phyloP scores from a whole-genome alignment of 164 flowering plant species.

The Cinnamomum chago region DNA sequence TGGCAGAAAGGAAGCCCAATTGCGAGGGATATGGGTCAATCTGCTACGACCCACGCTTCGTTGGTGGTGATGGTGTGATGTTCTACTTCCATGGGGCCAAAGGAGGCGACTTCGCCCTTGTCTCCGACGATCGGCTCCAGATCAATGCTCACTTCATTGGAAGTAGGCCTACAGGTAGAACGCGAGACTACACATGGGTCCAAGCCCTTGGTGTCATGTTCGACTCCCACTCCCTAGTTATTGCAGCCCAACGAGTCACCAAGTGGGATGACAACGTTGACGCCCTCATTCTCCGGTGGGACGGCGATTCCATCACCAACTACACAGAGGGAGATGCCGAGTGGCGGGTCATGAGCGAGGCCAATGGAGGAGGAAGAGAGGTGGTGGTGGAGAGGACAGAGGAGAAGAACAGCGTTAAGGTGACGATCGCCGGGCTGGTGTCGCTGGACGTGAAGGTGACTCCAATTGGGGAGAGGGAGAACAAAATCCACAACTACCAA shows the following conservation, averaged over 20 bases:
- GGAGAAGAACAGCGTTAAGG: conserved; percentile 43
- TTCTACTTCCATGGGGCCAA: conserved; percentile 73
- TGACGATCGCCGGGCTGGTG: conserved; percentile 37
- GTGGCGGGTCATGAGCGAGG: conserved; percentile 28
- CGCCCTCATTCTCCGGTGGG: conserved; percentile 43
- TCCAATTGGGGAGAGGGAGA: conserved; percentile 54
- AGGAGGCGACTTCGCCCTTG: conserved; percentile 60
- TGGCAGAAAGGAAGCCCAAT: conserved; percentile 41
- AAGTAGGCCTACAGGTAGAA: conserved; percentile 49
- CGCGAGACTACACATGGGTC: conserved; percentile 74
- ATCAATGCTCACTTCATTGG: conserved; percentile 68
- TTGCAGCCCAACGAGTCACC: conserved; percentile 51
- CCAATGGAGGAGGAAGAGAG: conserved; percentile 24
- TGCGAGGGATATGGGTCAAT: conserved; percentile 64
- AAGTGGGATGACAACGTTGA: conserved; percentile 57
- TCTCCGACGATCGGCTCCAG: conserved; percentile 53
- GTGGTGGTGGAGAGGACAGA: conserved; percentile 57
- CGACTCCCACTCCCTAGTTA: conserved; percentile 47
- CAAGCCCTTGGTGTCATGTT: conserved; percentile 66
- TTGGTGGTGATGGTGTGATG: conserved; percentile 78
- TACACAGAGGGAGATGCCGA: conserved; percentile 59
- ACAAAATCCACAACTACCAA: conserved; percentile 56
- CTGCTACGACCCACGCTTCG: conserved; percentile 65
- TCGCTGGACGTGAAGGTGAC: conserved; percentile 45
- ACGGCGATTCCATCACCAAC: conserved; percentile 33